Percentiles rank a stretch among this genome's conserved stretches.
Conservation (phyloP, 2,329 filamentous ascomycete genomes). For the Apiospora rasikravindrae region DNA sequence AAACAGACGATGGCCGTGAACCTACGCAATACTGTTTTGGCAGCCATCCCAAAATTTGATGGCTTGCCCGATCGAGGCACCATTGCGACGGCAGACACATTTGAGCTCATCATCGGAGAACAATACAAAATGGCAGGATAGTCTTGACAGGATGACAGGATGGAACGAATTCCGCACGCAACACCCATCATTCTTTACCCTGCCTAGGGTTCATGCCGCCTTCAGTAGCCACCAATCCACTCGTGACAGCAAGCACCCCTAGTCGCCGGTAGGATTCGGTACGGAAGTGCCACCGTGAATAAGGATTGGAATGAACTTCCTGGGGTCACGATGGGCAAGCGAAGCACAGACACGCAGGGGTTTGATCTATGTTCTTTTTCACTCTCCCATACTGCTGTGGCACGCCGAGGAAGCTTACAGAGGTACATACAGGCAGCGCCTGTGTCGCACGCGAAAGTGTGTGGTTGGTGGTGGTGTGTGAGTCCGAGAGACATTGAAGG, state of each 20-base stretch:
- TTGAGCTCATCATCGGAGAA: not conserved
- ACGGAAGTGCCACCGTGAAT: conserved; percentile 12
- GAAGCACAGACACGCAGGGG: not conserved
- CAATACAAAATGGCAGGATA: not conserved
- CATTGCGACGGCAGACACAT: not conserved
- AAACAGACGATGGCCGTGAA: conserved; percentile 4
- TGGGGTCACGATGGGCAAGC: conserved; percentile 11
- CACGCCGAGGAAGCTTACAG: not conserved
- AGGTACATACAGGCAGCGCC: not conserved
- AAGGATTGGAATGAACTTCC: not conserved
- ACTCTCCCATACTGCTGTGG: not conserved
- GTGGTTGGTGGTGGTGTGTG: not conserved
- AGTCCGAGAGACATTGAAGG: not conserved
- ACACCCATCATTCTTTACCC: not conserved
- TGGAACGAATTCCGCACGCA: not conserved
- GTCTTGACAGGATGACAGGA: not conserved
- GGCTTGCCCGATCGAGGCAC: not conserved
- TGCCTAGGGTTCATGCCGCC: not conserved
- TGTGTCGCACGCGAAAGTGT: not conserved
- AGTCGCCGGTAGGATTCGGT: conserved; percentile 12
- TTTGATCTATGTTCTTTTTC: not conserved
- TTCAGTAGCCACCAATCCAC: not conserved
- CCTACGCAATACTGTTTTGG: not conserved
- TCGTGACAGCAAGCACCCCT: conserved; percentile 9
- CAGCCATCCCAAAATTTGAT: conserved; percentile 1